phyloP scores from a whole-genome alignment of 495 filamentous ascomycete genomes.

The Terfezia boudieri region DNA sequence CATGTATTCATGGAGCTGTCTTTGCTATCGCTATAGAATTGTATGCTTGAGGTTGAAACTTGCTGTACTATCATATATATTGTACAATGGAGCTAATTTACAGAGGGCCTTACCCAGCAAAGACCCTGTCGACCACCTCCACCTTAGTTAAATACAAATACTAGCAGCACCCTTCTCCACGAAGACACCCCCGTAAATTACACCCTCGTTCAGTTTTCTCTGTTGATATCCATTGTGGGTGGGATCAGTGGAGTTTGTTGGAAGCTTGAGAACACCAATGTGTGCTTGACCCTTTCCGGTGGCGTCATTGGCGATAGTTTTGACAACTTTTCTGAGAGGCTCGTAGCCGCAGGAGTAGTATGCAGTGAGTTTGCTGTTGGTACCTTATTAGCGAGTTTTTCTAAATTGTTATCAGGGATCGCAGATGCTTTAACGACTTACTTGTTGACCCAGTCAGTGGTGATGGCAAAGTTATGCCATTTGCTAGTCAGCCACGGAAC shows the following conservation, averaged over 20 bases:
- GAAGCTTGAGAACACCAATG: constrained; percentile 35
- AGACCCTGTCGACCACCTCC: no score
- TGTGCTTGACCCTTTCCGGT: constrained; percentile 30
- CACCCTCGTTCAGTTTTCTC: constrained; percentile 27
- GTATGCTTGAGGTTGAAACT: no score
- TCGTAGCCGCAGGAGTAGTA: constrained; percentile 30
- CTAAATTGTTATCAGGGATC: background rate
- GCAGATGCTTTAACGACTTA: constrained; percentile 11
- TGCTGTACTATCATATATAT: no score
- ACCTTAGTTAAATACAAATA: background rate
- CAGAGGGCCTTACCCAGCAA: no score
- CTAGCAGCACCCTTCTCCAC: constrained; percentile 23
- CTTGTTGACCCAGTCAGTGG: constrained; percentile 30
- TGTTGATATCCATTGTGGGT: constrained; percentile 33
- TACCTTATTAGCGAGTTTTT: background rate
- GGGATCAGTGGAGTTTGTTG: constrained; percentile 28
- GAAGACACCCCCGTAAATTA: constrained; percentile 34
- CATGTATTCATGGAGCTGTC: no score
- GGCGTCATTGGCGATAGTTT: constrained; percentile 28
- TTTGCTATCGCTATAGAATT: no score
- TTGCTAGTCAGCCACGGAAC: constrained; percentile 19
- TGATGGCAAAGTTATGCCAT: constrained; percentile 39
- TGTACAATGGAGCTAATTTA: no score
- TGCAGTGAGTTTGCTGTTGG: constrained; percentile 27
- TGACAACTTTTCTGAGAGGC: constrained; percentile 26